Base-by-base conservation (phyloP, 2,329 filamentous ascomycete species). In the Paecilomyces fulvus region DNA sequence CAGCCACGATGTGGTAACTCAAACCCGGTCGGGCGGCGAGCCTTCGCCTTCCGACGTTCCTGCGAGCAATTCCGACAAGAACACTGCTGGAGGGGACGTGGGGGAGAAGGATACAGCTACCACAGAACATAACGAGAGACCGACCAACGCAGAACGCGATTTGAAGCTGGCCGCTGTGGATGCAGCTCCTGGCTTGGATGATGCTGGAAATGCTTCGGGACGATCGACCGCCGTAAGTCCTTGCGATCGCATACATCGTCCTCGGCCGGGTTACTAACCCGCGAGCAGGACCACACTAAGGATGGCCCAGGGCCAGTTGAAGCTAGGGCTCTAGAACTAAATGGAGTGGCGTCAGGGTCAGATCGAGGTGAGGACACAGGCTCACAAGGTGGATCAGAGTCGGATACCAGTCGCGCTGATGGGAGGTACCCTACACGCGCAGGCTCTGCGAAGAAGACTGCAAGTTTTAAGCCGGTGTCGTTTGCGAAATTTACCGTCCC, bases 1-100 rank as follows among this genome's bases (percentile, higher is more conserved):
- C 71, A 79, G 77, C 80, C 83, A 84, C 76, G 80, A 86, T 86
- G 83, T 85, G 83, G 83, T 86, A 84, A 83, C 83, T 78, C 79
- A 84, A 80, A 79, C 81, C 78, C 78, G 80, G 83, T 86, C 83
- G 83, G 79, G 82, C 77, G 81, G 81, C 79, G 81, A 79, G 72
- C 72, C 75, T 71, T 79, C 79, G 79, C 80, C 81, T 77, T 82
- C 83, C 81, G 83, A 83, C 82, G 82, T 78, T 76, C 78, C 79
- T 84, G 82, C 81, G 79, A 80, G 77, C 78, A 80, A 76, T 75
- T 77, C 78, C 75, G 77, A 76, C 73, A 75, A 77, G 64, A 65
- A 65, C 67, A 68, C 77, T 78, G 79, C 79, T 78, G 76, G 75
- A 75, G 75, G 73, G 70, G 74, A 75, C 69, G 71, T 65, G 67